Evolutionary conservation across 352 stramenopile species (phyloP).

Genomic region (Globisporangium lucens): DNA sequence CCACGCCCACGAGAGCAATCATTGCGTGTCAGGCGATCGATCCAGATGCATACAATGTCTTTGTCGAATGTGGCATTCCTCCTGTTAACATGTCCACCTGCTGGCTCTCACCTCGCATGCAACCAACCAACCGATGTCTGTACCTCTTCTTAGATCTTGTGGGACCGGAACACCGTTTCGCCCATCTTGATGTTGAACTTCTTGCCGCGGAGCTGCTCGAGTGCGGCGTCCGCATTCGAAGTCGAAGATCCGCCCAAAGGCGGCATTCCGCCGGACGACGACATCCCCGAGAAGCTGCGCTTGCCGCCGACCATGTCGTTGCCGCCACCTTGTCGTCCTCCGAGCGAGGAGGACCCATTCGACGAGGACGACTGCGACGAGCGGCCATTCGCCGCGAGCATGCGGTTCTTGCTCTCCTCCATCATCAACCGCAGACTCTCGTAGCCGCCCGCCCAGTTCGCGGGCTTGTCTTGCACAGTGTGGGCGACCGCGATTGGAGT

Average conservation of each 20-base stretch:
- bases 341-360: neutral
- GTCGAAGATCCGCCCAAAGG: constrained; percentile 19
- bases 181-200: constrained; percentile 88
- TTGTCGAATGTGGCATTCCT: neutral
- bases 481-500: constrained; percentile 77
- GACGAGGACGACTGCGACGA: neutral
- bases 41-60: neutral
- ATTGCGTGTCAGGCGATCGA: neutral
- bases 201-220: constrained; percentile 82
- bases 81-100: neutral
- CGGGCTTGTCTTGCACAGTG: constrained; percentile 76
- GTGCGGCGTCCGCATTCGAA: constrained; percentile 29
- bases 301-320: constrained; percentile 31
- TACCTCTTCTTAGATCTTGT: constrained; percentile 58
- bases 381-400: constrained; percentile 26
- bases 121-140: neutral
- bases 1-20: neutral
- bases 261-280: neutral
- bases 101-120: neutral
- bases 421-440: constrained; percentile 81
- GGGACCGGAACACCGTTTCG: constrained; percentile 72
- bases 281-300: constrained; percentile 25
- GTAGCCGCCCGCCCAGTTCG: constrained; percentile 78
- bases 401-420: constrained; percentile 77
- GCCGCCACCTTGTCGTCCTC: constrained; percentile 15